Conservation (phyloP, 2,329 filamentous ascomycete species). For the Celoporthe dispersa region DNA sequence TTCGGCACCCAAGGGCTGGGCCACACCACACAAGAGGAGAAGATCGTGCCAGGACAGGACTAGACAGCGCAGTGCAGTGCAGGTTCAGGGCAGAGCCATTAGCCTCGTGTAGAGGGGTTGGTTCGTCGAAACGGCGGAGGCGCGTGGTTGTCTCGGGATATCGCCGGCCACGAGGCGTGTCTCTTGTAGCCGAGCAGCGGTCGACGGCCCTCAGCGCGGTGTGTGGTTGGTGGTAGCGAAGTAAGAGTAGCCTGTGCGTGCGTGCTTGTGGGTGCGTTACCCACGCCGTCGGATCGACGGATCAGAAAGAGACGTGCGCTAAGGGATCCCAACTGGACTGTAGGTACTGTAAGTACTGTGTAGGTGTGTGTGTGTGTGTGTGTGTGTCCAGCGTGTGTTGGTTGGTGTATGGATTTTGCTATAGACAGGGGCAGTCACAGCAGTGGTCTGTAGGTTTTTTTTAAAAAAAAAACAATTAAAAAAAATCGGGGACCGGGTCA, state of each 20-base stretch:
- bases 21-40: not conserved
- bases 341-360: not conserved
- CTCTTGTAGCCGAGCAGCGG: constrained; percentile 20
- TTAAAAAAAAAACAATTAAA: not conserved
- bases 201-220: not conserved
- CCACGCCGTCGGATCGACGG: not conserved
- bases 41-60: not conserved
- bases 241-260: not conserved
- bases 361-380: not conserved
- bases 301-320: constrained; percentile 2
- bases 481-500: not conserved
- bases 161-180: constrained; percentile 29
- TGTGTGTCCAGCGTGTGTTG: not conserved
- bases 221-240: not conserved
- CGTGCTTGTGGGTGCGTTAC: not conserved
- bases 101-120: constrained; percentile 19
- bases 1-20: not conserved
- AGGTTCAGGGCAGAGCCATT: constrained; percentile 12
- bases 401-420: not conserved
- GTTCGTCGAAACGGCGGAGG: not conserved
- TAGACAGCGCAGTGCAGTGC: constrained; percentile 6
- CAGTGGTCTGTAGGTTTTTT: not conserved
- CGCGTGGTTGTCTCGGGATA: constrained; percentile 27
- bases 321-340: not conserved
- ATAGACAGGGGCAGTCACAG: not conserved